A percentile compares a stretch with the other conserved stretches of the same genome.
phyloP scores from a whole-genome alignment of 2,329 filamentous ascomycete genomes.

The Pleoardoris graminearum region DNA sequence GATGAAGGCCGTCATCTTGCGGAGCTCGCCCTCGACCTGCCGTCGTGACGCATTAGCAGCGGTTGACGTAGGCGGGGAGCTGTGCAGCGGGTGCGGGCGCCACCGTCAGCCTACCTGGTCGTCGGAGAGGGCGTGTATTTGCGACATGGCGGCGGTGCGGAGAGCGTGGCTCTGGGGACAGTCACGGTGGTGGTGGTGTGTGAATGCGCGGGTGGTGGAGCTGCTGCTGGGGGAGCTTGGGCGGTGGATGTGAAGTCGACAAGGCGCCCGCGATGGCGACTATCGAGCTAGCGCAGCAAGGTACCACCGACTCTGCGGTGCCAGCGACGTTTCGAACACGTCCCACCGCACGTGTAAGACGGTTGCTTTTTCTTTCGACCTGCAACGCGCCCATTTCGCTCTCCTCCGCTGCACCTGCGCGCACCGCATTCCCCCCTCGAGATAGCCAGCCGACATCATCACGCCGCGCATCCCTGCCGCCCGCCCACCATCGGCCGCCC shows the following conservation, averaged over 20 bases:
- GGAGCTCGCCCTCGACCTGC: constrained; percentile 95
- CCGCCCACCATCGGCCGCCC: constrained; percentile 30
- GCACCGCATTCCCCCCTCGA: constrained; percentile 1
- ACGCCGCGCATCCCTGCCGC: constrained; percentile 36
- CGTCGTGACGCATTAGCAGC: constrained; percentile 33
- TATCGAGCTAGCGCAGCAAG: constrained; percentile 11
- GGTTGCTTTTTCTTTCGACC: neutral
- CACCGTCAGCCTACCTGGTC: constrained; percentile 71
- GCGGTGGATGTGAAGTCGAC: constrained; percentile 27
- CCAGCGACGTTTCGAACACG: neutral
- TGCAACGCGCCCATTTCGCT: neutral
- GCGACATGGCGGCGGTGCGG: constrained; percentile 72
- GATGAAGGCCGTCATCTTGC: constrained; percentile 99
- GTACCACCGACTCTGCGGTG: neutral
- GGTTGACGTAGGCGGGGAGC: constrained; percentile 26
- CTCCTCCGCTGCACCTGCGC: neutral
- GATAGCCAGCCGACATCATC: constrained; percentile 35
- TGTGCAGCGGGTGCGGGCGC: constrained; percentile 18
- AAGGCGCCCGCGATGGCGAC: constrained; percentile 10
- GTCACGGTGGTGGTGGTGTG: constrained; percentile 11
- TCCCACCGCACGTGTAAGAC: neutral
- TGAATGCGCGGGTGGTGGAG: constrained; percentile 8
- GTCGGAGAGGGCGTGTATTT: constrained; percentile 92
- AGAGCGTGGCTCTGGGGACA: constrained; percentile 4
- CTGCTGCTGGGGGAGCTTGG: constrained; percentile 6